Evolutionary conservation across 2,329 filamentous ascomycete genomes (phyloP), one percentile per base, ranked within the genome.

Genomic region (Hypoxylon sp.): DNA sequence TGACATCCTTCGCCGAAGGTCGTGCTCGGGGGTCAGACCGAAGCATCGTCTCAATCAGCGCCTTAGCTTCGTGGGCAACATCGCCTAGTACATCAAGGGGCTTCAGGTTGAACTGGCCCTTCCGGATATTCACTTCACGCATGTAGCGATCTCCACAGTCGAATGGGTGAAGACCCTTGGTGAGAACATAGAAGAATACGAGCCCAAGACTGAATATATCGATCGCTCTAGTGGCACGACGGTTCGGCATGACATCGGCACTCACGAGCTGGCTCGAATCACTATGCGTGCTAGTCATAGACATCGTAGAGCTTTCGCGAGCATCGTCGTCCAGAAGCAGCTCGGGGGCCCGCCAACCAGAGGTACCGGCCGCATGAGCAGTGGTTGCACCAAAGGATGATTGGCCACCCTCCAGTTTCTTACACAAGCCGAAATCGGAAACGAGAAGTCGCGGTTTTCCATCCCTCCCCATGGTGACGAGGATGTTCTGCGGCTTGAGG

Each of bases 121-220:
- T 95, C 64, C 96, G 91, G 64, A 99, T 97, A 71, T 99, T 97
- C 64, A 95, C 89, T 72, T 99, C 94, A 42, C 94, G 86, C 84
- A 96, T 95, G 77, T 94, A 97, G 38, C 91, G 86, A 67, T 94
- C 91, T 47, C 94, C 92, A 57, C 91, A 92, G 68, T 97, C 93
- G 65, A 95, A 99, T 0, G 94, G 94, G 70, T 99, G 94, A 1
- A 82, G 84, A 11, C 94, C 94, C 56, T 91, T 89, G 1, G 93
- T 97, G 52, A 99, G 79, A n/a, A 97, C 92, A 69, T 97, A 99
- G 75, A 92, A 97, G 77, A 97, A 99, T n/a, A 99, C 91, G 43
- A 96, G 88, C 1, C 94, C 94, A 25, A 99, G 81, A 0, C 92
- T 96, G 75, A 99, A 99, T 17, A 99, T 96, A 68, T 99, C 94